Conservation (phyloP, 768 basidiomycete species). For the Lactarius quietus region DNA sequence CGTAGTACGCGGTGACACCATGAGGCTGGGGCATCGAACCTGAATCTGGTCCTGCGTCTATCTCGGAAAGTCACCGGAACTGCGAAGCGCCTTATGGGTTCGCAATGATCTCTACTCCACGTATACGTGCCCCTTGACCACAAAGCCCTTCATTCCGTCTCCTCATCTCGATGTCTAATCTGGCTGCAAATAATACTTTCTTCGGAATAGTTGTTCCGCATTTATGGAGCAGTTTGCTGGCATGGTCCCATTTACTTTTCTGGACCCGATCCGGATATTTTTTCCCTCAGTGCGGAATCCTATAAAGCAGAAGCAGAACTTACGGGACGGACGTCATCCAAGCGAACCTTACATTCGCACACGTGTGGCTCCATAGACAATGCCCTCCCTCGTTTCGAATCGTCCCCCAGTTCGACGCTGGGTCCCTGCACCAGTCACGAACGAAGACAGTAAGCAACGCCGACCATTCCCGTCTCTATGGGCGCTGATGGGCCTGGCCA, state of each 20-base stretch:
- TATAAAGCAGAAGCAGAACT: conserved; percentile 7
- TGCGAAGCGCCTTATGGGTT: neutral
- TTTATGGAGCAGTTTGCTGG: neutral
- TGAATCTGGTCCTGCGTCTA: conserved; percentile 5
- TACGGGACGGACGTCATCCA: neutral
- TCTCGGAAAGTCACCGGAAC: conserved; percentile 16
- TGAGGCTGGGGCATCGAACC: neutral
- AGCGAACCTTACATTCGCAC: neutral
- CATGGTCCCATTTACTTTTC: neutral
- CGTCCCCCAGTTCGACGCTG: conserved; percentile 27
- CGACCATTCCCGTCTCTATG: neutral
- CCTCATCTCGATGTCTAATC: neutral
- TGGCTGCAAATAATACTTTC: neutral
- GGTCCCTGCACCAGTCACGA: conserved; percentile 29
- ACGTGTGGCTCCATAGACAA: neutral
- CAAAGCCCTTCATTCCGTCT: neutral
- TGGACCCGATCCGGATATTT: neutral
- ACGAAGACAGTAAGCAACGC: conserved; percentile 25
- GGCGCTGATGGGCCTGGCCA: conserved; percentile 14
- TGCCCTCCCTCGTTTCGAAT: conserved; percentile 23
- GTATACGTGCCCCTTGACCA: neutral
- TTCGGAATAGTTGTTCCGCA: conserved; percentile 17
- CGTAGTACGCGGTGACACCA: neutral
- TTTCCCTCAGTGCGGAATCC: neutral
- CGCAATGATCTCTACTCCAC: neutral